Evolutionary conservation across 768 basidiomycete genomes (phyloP).

Genomic region (Terana coerulea): DNA sequence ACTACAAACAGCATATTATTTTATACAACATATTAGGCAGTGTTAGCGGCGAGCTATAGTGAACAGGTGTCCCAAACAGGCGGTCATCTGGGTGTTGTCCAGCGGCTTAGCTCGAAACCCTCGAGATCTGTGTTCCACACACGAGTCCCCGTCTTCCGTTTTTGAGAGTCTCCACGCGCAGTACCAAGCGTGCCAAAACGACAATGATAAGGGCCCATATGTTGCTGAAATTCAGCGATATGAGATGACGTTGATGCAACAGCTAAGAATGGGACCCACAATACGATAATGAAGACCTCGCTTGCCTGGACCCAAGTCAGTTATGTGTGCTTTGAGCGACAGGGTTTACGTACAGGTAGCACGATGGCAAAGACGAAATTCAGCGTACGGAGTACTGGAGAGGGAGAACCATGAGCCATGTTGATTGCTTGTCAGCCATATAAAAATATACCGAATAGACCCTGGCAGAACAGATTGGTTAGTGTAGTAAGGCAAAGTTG

Average conservation of each 20-base stretch:
- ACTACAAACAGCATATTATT: too few relatives aligned
- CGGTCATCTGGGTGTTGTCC: too few relatives aligned
- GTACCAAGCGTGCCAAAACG: neutral
- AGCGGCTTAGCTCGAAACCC: neutral
- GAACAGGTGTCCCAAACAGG: too few relatives aligned
- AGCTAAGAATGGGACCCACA: neutral
- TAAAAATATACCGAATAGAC: neutral
- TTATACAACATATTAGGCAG: too few relatives aligned
- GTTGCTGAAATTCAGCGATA: neutral
- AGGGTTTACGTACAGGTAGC: neutral
- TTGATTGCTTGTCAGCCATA: too few relatives aligned
- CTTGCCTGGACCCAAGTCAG: too few relatives aligned
- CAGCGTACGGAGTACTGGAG: neutral
- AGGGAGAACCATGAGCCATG: neutral
- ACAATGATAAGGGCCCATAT: neutral
- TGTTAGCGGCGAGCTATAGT: too few relatives aligned
- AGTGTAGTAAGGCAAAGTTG: neutral
- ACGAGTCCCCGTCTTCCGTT: neutral
- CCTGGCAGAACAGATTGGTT: neutral
- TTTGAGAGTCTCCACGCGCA: conserved; percentile 2
- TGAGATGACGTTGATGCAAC: neutral
- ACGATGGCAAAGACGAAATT: neutral
- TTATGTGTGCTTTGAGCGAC: neutral
- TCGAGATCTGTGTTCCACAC: neutral
- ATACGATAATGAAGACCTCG: neutral